Evolutionary conservation across 345 rosid genomes (phyloP).

Genomic region (Carallia brachiata): DNA sequence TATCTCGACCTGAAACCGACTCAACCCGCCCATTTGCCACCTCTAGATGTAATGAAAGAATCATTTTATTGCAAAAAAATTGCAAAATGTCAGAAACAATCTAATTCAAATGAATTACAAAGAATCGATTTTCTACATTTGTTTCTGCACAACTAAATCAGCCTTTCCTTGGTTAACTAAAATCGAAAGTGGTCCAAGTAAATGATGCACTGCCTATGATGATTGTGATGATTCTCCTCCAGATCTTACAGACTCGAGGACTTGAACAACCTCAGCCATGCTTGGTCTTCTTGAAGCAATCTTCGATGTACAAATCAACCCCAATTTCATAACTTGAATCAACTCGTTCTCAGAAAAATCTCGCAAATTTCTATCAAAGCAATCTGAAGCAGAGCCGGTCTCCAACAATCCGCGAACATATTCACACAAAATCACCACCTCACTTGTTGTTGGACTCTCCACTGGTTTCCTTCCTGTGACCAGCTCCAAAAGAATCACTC

Average conservation of each 20-base stretch:
- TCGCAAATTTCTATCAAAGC: conserved; percentile 71
- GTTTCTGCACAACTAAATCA: conserved; percentile 34
- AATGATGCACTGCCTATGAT: conserved; percentile 13
- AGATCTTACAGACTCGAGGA: conserved; percentile 86
- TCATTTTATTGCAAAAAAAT: conserved; percentile 41
- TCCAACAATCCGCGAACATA: conserved; percentile 73
- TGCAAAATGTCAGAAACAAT: conserved; percentile 29
- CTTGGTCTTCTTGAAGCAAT: conserved; percentile 82
- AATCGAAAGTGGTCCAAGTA: conserved; percentile 14
- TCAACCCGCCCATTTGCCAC: too few species aligned
- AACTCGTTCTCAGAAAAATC: conserved; percentile 83
- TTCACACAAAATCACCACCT: conserved; percentile 76
- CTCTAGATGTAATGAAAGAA: conserved; percentile 35
- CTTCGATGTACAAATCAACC: conserved; percentile 75
- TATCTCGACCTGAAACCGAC: too few species aligned
- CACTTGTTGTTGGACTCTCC: conserved; percentile 60
- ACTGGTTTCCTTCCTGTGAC: conserved; percentile 92
- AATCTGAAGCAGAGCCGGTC: conserved; percentile 74
- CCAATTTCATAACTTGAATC: conserved; percentile 92
- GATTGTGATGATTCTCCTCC: conserved; percentile 48
- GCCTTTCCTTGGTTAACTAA: conserved; percentile 14
- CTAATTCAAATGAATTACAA: conserved; percentile 40
- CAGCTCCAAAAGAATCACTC: conserved; percentile 89
- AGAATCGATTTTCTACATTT: conserved; percentile 37
- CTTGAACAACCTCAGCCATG: conserved; percentile 96